Percentiles rank a stretch among this genome's conserved stretches.
Conservation (phyloP, 2,329 filamentous ascomycete genomes). For the Penicillium sp. region DNA sequence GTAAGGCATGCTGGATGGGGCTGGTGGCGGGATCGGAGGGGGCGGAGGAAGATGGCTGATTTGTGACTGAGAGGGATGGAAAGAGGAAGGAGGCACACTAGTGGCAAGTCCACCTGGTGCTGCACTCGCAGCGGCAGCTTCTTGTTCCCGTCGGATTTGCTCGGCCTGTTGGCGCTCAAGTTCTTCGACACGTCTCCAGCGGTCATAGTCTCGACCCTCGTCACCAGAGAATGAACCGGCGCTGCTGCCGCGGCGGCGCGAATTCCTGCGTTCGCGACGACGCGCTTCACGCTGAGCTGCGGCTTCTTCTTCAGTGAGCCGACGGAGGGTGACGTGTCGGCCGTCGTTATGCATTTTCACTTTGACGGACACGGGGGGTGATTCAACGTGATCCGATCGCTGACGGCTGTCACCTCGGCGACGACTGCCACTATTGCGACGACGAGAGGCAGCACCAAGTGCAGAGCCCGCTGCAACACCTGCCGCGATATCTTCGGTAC, state of each 20-base stretch:
- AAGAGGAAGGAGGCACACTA: slow-evolving; percentile 21
- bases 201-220: slow-evolving; percentile 34
- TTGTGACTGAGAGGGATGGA: slow-evolving; percentile 19
- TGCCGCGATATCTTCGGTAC: slow-evolving; percentile 24
- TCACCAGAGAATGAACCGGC: slow-evolving; percentile 39
- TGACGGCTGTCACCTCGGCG: slow-evolving; percentile 15
- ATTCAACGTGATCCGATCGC: slow-evolving; percentile 41
- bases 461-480: slow-evolving; percentile 31
- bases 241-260: slow-evolving; percentile 37
- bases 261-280: slow-evolving; percentile 40
- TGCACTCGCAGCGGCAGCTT: slow-evolving; percentile 20
- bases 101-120: slow-evolving; percentile 21
- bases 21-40: slow-evolving; percentile 28
- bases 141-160: slow-evolving; percentile 37
- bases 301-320: slow-evolving; percentile 58
- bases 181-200: slow-evolving; percentile 47
- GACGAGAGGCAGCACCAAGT: slow-evolving; percentile 25
- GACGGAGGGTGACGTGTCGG: slow-evolving; percentile 56
- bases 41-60: slow-evolving; percentile 23
- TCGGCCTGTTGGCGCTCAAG: slow-evolving; percentile 44
- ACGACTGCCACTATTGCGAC: slow-evolving; percentile 23
- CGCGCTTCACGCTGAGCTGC: slow-evolving; percentile 53
- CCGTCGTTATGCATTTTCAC: slow-evolving; percentile 61
- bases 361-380: slow-evolving; percentile 58
- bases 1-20: slow-evolving; percentile 37